Base-by-base conservation (phyloP, 2,329 filamentous ascomycete genomes). In the Microascus cirrosus region DNA sequence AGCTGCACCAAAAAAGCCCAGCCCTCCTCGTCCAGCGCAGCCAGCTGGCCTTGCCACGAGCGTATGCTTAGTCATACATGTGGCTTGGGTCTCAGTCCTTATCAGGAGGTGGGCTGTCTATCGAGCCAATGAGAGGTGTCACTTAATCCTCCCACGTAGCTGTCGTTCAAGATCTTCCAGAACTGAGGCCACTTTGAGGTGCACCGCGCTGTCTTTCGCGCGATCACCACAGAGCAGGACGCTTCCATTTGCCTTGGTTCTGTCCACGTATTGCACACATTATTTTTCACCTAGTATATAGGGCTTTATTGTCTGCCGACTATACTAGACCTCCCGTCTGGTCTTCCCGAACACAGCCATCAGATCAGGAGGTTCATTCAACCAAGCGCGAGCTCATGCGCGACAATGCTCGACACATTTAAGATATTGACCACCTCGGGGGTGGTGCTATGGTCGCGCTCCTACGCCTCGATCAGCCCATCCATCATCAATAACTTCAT, bases 361-460 rank as follows among this genome's bases (percentile, higher is more conserved):
- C 28, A 32, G 28, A 32, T 32, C 28, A 32, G 28, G 28, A 32
- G 4, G 8, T 32, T 32, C 28, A 32, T 32, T 32, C 28, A n/a
- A n/a, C n/a, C n/a, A 4, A 8, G 28, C 28, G 8, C 28, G 18
- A 42, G 18, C 60, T 55, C 48, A 51, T 42, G 22, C 59, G 55
- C 58, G 65, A 70, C 64, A 59, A 97, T 97, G 93, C 76, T 99
- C 74, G 94, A 99, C 76, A 87, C 89, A 18, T 99, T 99, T 71
- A 93, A 99, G 73, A 94, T 99, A 63, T 74, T 99, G 61, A 96
- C 93, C 60, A 95, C 93, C 42, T 95, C 92, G 3, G 94, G 94
- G 59, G 92, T 99, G 62, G 94, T 99, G 59, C 83, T 99, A 58
- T 99, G 94, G 94, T 96, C 93, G 61, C 87, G 89, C 69, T 87